These are phyloP conservation scores for Gilbertella persicaria DNA, from an alignment of 371 early-diverging fungal species.

Conservation along the genomic window DNA sequence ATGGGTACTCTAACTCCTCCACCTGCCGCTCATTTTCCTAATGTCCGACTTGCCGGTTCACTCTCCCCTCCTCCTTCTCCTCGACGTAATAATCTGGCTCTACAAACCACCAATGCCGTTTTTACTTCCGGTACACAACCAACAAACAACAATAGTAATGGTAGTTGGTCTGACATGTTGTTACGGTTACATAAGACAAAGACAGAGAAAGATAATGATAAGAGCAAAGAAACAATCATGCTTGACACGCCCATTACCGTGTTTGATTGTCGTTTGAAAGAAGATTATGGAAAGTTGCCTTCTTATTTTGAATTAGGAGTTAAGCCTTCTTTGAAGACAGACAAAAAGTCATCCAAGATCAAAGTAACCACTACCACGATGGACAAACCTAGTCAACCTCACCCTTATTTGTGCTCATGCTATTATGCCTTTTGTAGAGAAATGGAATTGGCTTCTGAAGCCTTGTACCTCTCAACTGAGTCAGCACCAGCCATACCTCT, in stretches of 20 bases:
- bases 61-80: too few species aligned
- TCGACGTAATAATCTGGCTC: neutral
- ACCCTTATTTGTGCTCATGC: constrained; percentile 36
- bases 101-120: neutral
- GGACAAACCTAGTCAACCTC: constrained; percentile 17
- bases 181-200: constrained; percentile 25
- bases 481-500: constrained; percentile 20
- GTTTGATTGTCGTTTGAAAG: constrained; percentile 46
- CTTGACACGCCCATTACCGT: constrained; percentile 36
- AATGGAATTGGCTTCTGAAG: constrained; percentile 43
- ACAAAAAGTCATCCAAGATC: constrained; percentile 5
- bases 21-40: constrained; percentile 13
- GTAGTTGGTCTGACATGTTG: constrained; percentile 24
- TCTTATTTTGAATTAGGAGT: constrained; percentile 44
- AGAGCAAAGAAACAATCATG: constrained; percentile 26
- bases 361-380: constrained; percentile 5
- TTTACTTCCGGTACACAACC: too few species aligned
- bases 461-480: constrained; percentile 21
- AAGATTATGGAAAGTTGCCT: constrained; percentile 46
- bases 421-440: constrained; percentile 38
- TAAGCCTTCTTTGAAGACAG: constrained; percentile 7
- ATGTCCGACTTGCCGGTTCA: constrained; percentile 2
- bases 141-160: constrained; percentile 2
- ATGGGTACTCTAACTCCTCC: constrained; percentile 16
- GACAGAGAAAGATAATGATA: constrained; percentile 9